A percentile compares a stretch with the other conserved stretches of the same genome.
phyloP scores from a whole-genome alignment of 352 stramenopile genomes.

The Phytophthora ohioensis region DNA sequence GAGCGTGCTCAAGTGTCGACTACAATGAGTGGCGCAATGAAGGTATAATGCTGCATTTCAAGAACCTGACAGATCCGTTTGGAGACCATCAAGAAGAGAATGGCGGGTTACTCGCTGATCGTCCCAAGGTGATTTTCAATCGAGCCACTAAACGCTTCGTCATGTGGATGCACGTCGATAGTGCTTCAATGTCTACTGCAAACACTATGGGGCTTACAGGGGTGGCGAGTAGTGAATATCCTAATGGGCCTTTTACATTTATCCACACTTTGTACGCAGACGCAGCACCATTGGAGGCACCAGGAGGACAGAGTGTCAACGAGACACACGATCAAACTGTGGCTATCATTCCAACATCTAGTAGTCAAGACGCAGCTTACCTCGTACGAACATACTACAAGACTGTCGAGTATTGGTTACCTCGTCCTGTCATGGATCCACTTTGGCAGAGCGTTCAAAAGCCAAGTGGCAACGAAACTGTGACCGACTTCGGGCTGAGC shows the following conservation, averaged over 20 bases:
- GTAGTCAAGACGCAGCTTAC: slow-evolving; percentile 58
- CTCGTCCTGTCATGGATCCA: slow-evolving; percentile 96
- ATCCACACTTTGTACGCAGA: slow-evolving; percentile 94
- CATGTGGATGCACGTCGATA: slow-evolving; percentile 98
- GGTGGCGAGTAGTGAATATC: slow-evolving; percentile 90
- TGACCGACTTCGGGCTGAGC: slow-evolving; percentile 93
- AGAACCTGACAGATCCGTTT: slow-evolving; percentile 94
- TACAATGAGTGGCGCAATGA: slow-evolving; percentile 95
- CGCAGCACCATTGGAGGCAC: slow-evolving; percentile 73
- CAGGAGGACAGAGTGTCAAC: slow-evolving; percentile 86
- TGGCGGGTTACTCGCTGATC: slow-evolving; percentile 68
- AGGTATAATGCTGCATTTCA: slow-evolving; percentile 95
- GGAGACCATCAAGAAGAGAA: slow-evolving; percentile 35
- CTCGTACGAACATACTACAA: slow-evolving; percentile 96
- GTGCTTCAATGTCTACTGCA: slow-evolving; percentile 41
- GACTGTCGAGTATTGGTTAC: slow-evolving; percentile 95
- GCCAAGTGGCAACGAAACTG: slow-evolving; percentile 31
- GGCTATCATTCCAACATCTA: slow-evolving; percentile 40
- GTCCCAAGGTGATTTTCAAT: slow-evolving; percentile 95
- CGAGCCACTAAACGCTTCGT: slow-evolving; percentile 88
- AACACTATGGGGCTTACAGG: slow-evolving; percentile 91
- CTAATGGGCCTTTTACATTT: slow-evolving; percentile 94
- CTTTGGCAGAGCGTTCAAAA: slow-evolving; percentile 96
- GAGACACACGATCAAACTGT: slow-evolving; percentile 96
- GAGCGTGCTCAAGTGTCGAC: slow-evolving; percentile 93